phyloP scores from a whole-genome alignment of 2,329 filamentous ascomycete species.

The Ophiostoma sp. region DNA sequence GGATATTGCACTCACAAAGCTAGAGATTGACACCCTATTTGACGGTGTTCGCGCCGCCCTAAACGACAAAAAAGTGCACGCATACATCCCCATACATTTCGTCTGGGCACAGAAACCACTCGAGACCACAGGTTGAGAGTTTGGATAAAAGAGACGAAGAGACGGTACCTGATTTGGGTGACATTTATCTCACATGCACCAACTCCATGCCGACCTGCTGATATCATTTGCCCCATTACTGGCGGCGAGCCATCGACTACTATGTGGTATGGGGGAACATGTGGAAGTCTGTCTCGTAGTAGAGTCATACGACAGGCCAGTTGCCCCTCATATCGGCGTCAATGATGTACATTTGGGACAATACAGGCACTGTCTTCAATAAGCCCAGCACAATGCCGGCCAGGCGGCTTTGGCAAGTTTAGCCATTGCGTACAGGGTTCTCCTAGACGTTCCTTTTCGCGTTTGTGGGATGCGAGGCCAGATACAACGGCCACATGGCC shows the following conservation, averaged over 20 bases:
- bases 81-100: constrained; percentile 42
- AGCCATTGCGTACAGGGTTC: not conserved
- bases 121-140: not conserved
- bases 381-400: not conserved
- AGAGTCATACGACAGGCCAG: not conserved
- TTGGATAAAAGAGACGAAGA: not conserved
- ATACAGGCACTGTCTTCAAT: no score
- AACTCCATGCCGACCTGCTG: not conserved
- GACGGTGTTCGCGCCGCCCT: constrained; percentile 33
- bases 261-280: not conserved
- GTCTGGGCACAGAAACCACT: constrained; percentile 43
- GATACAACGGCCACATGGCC: not conserved
- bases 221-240: not conserved
- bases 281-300: not conserved
- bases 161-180: not conserved
- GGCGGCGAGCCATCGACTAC: not conserved
- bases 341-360: not conserved
- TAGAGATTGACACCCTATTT: constrained; percentile 35
- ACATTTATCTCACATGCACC: not conserved
- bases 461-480: not conserved
- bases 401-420: not conserved
- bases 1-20: constrained; percentile 33
- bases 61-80: constrained; percentile 36
- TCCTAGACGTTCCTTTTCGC: not conserved
- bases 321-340: not conserved